These are phyloP conservation scores for Cryptococcus sp. DNA, from an alignment of 1,284 basidiomycete species.

Conservation along the genomic window DNA sequence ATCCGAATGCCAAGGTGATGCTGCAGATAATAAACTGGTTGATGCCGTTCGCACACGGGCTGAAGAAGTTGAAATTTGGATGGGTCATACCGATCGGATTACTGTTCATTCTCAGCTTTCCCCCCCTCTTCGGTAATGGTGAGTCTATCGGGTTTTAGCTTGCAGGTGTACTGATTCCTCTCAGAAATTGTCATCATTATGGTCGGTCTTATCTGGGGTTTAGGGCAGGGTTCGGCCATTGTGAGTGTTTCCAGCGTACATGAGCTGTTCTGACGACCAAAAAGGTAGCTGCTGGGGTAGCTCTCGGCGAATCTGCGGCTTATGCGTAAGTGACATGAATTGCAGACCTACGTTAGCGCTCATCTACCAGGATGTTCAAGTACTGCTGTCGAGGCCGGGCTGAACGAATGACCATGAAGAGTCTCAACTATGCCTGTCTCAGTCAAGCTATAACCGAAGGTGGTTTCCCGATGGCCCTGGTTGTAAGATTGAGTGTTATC, in stretches of 20 bases:
- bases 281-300: not conserved
- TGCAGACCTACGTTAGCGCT: not conserved
- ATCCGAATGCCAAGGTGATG: constrained; percentile 1
- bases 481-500: constrained; percentile 71
- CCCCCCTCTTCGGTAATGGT: constrained; percentile 46
- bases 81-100: constrained; percentile 71
- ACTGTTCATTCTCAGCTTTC: constrained; percentile 44
- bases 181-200: constrained; percentile 35
- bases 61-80: constrained; percentile 62
- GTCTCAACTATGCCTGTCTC: constrained; percentile 69
- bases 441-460: constrained; percentile 72
- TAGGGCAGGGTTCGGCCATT: constrained; percentile 42
- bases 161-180: not conserved
- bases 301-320: constrained; percentile 19
- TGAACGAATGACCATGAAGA: constrained; percentile 65
- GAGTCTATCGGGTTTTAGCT: constrained; percentile 1
- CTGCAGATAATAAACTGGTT: constrained; percentile 62
- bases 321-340: constrained; percentile 32
- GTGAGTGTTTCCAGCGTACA: too few relatives aligned
- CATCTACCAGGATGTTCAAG: constrained; percentile 46
- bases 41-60: constrained; percentile 58
- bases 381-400: constrained; percentile 57
- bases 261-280: too few relatives aligned
- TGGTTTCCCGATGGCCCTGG: constrained; percentile 69
- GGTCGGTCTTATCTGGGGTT: constrained; percentile 42